Percentiles rank a stretch among this genome's conserved stretches.
Conservation (phyloP, 768 basidiomycete genomes). For the Paxillus involutus region DNA sequence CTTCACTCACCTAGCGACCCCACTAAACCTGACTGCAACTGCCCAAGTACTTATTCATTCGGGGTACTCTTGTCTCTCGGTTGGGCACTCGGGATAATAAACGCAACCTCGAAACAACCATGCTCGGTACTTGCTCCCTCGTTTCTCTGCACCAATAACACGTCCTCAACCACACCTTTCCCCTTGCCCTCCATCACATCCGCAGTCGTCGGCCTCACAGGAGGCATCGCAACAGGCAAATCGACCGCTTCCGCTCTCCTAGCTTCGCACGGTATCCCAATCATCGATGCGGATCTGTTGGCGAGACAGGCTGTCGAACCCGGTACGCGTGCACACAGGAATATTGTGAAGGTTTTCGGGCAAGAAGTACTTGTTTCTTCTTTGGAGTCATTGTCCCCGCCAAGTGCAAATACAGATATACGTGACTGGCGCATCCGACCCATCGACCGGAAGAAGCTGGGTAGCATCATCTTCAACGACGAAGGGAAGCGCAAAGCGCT, state of each 20-base stretch:
- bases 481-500: conserved; percentile 65
- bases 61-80: too few relatives aligned
- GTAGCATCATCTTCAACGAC: conserved; percentile 82
- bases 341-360: conserved; percentile 75
- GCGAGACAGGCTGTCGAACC: conserved; percentile 86
- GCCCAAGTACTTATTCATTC: too few relatives aligned
- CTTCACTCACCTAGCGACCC: too few relatives aligned
- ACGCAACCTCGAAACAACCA: too few relatives aligned
- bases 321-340: conserved; percentile 68
- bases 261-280: conserved; percentile 62
- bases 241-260: conserved; percentile 85
- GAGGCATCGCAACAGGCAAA: conserved; percentile 96
- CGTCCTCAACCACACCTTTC: background rate
- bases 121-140: too few relatives aligned
- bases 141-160: background rate
- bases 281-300: conserved; percentile 91
- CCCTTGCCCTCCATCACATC: background rate
- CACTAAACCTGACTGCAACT: too few relatives aligned
- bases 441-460: conserved; percentile 82
- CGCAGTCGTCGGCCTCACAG: conserved; percentile 90
- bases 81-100: too few relatives aligned
- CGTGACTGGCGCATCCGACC: conserved; percentile 49
- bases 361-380: conserved; percentile 52
- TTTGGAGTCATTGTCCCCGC: background rate
- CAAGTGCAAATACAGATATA: background rate